Evolutionary conservation across 2,329 filamentous ascomycete genomes (phyloP).

Genomic region (Neopestalotiopsis sp.): DNA sequence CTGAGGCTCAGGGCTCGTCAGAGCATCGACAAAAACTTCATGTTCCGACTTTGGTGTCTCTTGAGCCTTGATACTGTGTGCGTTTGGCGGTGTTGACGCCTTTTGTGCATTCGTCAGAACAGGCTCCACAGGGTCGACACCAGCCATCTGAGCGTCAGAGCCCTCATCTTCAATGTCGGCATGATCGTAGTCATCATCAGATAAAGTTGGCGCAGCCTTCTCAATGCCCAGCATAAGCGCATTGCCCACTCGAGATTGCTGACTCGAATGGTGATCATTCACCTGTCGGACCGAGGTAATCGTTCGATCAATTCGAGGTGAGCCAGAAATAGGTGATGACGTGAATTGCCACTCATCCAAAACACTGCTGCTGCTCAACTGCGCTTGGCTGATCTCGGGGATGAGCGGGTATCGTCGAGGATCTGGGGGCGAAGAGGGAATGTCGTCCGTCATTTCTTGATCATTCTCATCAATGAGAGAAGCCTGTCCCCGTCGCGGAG

Average conservation of each 20-base stretch:
- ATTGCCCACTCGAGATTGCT: neutral
- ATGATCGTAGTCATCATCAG: conserved; percentile 16
- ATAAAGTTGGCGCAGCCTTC: neutral
- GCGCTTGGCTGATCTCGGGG: conserved; percentile 54
- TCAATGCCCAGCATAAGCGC: neutral
- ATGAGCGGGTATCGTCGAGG: conserved; percentile 58
- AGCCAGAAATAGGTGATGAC: conserved; percentile 61
- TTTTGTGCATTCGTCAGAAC: conserved; percentile 14
- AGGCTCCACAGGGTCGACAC: neutral
- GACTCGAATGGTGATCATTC: neutral
- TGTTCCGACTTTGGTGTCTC: conserved; percentile 49
- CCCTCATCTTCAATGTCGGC: conserved; percentile 20
- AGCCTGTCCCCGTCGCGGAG: conserved; percentile 61
- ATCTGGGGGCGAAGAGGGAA: conserved; percentile 64
- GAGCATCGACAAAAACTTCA: conserved; percentile 57
- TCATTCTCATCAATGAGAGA: conserved; percentile 50
- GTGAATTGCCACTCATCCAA: conserved; percentile 57
- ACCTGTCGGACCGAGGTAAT: conserved; percentile 12
- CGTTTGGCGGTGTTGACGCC: conserved; percentile 25
- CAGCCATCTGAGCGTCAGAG: neutral
- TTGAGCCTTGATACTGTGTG: conserved; percentile 27
- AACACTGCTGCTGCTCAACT: conserved; percentile 47
- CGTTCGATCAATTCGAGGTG: conserved; percentile 47
- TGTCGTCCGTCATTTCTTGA: conserved; percentile 53
- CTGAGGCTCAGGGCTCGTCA: conserved; percentile 46